These are phyloP conservation scores for Microsporum canis DNA, from an alignment of 2,329 filamentous ascomycete genomes.

Conservation along the genomic window DNA sequence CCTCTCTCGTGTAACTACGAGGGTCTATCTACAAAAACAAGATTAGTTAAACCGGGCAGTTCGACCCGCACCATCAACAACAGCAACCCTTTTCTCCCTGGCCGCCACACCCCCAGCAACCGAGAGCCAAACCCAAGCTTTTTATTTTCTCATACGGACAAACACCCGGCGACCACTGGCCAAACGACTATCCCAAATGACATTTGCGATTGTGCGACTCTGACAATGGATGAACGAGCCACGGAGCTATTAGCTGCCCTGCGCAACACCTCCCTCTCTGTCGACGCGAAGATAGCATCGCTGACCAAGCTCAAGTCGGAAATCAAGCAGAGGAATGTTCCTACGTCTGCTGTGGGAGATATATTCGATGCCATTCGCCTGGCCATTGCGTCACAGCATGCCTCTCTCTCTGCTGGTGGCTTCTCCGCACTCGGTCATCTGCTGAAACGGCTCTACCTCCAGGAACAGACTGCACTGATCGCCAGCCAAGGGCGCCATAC, in stretches of 20 bases:
- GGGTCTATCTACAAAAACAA: neutral
- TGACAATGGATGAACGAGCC: constrained; percentile 47
- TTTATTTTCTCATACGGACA: neutral
- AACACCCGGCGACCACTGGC: neutral
- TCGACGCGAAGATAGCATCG: constrained; percentile 59
- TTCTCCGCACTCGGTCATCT: constrained; percentile 83
- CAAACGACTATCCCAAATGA: constrained; percentile 11
- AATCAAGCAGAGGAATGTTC: constrained; percentile 88
- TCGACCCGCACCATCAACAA: neutral
- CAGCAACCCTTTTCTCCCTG: neutral
- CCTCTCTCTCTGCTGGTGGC: constrained; percentile 65
- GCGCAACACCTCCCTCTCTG: constrained; percentile 52
- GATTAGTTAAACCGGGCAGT: neutral
- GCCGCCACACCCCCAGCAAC: neutral
- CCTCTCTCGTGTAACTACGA: neutral
- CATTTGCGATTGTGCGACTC: constrained; percentile 7
- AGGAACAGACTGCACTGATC: constrained; percentile 63
- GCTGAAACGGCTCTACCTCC: constrained; percentile 71
- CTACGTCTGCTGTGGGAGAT: constrained; percentile 55
- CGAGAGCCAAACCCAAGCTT: neutral
- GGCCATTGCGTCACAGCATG: constrained; percentile 65
- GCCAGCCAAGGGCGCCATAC: constrained; percentile 59
- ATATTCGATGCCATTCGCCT: constrained; percentile 74
- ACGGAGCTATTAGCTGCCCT: constrained; percentile 43
- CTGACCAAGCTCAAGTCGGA: constrained; percentile 69